phyloP scores from a whole-genome alignment of 2,329 filamentous ascomycete genomes.

The Furcasterigmium furcatum region DNA sequence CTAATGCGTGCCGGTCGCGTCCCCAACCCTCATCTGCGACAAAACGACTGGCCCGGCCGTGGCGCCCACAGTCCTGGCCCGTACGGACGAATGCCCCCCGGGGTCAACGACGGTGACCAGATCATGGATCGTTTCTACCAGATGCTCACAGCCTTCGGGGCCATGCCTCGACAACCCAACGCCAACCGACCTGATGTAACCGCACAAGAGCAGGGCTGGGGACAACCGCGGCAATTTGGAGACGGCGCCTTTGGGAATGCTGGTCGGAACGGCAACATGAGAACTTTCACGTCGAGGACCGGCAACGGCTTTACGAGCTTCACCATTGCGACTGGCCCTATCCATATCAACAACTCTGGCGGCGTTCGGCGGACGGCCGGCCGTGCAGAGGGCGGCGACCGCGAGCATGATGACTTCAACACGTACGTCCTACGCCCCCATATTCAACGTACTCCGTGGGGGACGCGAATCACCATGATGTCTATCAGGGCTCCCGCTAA shows the following conservation, averaged over 20 bases:
- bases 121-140: slow-evolving; percentile 39
- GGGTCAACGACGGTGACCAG: slow-evolving; percentile 26
- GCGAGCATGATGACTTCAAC: slow-evolving; percentile 38
- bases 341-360: slow-evolving; percentile 14
- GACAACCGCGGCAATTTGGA: not conserved
- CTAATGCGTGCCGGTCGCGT: slow-evolving; percentile 36
- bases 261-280: not conserved
- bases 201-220: too few relatives aligned
- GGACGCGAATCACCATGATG: slow-evolving; percentile 11
- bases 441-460: slow-evolving; percentile 3
- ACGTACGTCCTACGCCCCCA: slow-evolving; percentile 34
- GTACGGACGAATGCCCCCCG: slow-evolving; percentile 5
- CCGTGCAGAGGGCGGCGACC: slow-evolving; percentile 12
- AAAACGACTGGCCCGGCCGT: slow-evolving; percentile 22
- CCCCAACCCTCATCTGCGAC: slow-evolving; percentile 20
- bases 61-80: not conserved
- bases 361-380: slow-evolving; percentile 8
- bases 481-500: slow-evolving; percentile 24
- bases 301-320: slow-evolving; percentile 34
- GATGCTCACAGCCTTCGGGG: slow-evolving; percentile 36
- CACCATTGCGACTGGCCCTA: slow-evolving; percentile 41
- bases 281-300: not conserved
- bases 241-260: not conserved
- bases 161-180: not conserved
- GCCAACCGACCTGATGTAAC: too few relatives aligned